Conservation (phyloP, 106 monocot genomes). For the Dendrobium chrysotoxum region DNA sequence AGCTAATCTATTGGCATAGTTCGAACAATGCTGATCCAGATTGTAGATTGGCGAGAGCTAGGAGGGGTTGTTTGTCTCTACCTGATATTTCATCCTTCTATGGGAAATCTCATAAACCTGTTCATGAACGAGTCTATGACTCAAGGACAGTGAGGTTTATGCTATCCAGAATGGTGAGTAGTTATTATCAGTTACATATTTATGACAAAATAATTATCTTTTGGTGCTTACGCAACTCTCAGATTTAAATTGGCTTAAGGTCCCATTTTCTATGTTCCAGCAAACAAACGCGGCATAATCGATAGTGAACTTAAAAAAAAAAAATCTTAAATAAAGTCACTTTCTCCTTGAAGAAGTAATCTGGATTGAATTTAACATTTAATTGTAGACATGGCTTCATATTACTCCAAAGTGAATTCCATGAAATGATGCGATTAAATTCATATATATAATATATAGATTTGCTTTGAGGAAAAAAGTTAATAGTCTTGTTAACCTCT, state of each 20-base stretch:
- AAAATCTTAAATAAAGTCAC: too few species aligned
- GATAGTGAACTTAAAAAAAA: too few species aligned
- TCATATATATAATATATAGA: too few species aligned
- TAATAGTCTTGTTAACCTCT: background rate
- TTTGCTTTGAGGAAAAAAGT: background rate
- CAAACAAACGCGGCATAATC: too few species aligned
- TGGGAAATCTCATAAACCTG: conserved; percentile 50
- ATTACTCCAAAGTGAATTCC: too few species aligned
- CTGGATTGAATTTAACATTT: too few species aligned
- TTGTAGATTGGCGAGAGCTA: conserved; percentile 45
- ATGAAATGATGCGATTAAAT: too few species aligned
- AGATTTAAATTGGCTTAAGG: background rate
- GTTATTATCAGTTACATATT: background rate
- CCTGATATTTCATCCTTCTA: conserved; percentile 85
- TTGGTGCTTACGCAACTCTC: background rate
- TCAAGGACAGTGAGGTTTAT: conserved; percentile 70
- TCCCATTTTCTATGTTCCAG: too few species aligned
- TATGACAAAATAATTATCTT: background rate
- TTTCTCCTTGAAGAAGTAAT: too few species aligned
- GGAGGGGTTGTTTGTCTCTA: conserved; percentile 73
- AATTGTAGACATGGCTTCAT: too few species aligned
- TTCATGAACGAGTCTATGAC: conserved; percentile 62
- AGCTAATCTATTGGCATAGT: conserved; percentile 92
- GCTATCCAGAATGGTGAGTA: conserved; percentile 82
- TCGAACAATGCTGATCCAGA: conserved; percentile 86